Conservation (phyloP, 805 yeast genomes). For the Suhomyces sp. region DNA sequence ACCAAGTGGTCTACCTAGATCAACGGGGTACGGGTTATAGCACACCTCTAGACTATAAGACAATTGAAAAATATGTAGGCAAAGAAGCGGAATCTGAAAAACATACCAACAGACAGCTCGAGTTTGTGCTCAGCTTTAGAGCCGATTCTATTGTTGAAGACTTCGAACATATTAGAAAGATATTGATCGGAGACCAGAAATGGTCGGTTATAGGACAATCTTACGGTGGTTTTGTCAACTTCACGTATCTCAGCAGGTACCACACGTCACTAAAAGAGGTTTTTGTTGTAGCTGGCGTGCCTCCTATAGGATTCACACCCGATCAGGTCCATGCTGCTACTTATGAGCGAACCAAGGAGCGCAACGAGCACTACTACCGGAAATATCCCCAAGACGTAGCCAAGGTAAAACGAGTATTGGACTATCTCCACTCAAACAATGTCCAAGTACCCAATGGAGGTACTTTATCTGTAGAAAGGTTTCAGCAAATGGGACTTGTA, state of each 20-base stretch:
- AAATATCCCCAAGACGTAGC: conserved; percentile 48
- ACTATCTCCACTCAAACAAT: conserved; percentile 26
- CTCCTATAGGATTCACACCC: conserved; percentile 46
- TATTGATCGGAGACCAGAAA: conserved; percentile 32
- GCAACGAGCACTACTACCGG: conserved; percentile 47
- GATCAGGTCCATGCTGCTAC: conserved; percentile 51
- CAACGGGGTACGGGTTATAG: conserved; percentile 64
- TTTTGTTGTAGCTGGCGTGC: conserved; percentile 56
- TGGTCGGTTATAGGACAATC: conserved; percentile 58
- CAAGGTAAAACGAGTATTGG: conserved; percentile 36
- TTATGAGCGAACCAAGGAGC: conserved; percentile 43
- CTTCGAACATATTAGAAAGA: conserved; percentile 43
- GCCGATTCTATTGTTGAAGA: conserved; percentile 55
- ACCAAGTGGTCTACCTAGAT: conserved; percentile 47
- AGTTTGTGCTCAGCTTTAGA: conserved; percentile 44
- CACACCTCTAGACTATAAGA: conserved; percentile 40
- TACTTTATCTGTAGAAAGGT: conserved; percentile 45
- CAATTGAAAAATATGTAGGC: conserved; percentile 18
- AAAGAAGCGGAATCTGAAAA: conserved; percentile 11
- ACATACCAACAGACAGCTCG: conserved; percentile 26
- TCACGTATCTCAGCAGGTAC: conserved; percentile 47
- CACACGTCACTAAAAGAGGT: conserved; percentile 43
- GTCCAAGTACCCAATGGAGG: conserved; percentile 53
- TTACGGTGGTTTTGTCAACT: conserved; percentile 52
- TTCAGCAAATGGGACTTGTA: conserved; percentile 49